Evolutionary conservation across 2,329 filamentous ascomycete species (phyloP).

Genomic region (Neopestalotiopsis clavispora): DNA sequence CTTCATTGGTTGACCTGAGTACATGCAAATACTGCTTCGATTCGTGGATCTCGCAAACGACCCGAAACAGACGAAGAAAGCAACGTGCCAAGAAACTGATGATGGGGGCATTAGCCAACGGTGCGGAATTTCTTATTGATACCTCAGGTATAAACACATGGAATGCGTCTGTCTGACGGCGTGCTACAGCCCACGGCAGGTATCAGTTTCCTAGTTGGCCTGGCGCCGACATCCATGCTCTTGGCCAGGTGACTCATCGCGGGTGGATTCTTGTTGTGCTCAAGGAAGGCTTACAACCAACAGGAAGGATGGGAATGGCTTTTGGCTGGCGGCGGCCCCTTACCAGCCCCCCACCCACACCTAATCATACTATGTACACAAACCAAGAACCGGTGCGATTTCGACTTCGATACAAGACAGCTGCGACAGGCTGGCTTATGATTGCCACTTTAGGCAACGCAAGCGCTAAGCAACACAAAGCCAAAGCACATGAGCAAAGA

Average conservation of each 20-base stretch:
- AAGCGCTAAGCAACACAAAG: constrained; percentile 19
- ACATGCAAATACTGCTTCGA: neutral
- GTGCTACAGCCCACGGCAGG: neutral
- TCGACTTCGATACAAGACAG: constrained; percentile 12
- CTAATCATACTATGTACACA: constrained; percentile 14
- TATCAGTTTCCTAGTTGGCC: neutral
- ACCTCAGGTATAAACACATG: no score
- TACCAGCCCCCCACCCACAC: constrained; percentile 6
- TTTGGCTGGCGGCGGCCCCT: neutral
- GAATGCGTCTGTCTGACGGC: neutral
- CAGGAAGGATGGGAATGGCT: neutral
- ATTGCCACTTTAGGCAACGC: constrained; percentile 25
- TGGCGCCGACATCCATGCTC: constrained; percentile 2
- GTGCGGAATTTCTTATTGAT: no score
- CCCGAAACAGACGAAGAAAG: no score
- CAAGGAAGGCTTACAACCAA: neutral
- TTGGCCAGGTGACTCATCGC: constrained; percentile 14
- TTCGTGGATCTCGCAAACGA: neutral
- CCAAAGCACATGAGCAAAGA: neutral
- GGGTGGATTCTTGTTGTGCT: neutral
- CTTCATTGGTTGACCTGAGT: neutral
- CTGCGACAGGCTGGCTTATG: constrained; percentile 11
- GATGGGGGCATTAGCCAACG: no score
- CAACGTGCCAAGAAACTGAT: neutral
- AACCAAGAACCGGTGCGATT: constrained; percentile 9